Evolutionary conservation across 805 yeast species (phyloP).

Genomic region (Cyberlindnera meyerae): DNA sequence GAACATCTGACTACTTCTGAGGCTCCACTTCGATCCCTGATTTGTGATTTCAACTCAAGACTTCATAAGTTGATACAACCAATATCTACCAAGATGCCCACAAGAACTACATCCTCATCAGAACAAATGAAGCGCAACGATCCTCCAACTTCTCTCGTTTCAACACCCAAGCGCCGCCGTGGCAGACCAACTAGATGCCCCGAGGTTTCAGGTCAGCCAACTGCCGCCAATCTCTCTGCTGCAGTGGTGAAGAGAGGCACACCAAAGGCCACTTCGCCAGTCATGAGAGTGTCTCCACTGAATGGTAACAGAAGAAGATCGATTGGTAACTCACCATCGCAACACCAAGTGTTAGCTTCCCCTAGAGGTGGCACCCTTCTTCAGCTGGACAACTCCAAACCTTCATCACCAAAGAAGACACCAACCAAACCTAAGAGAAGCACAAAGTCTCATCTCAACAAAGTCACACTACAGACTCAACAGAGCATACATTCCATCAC

Average conservation of each 20-base stretch:
- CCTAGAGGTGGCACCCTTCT: conserved; percentile 26
- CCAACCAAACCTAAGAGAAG: conserved; percentile 5
- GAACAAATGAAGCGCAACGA: background rate
- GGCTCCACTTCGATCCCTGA: too few species aligned
- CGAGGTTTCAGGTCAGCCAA: conserved; percentile 6
- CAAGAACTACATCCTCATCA: background rate
- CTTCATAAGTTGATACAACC: too few species aligned
- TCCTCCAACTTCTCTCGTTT: conserved; percentile 8
- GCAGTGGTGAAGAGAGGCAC: conserved; percentile 27
- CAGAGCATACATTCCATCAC: conserved; percentile 21
- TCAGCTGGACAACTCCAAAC: conserved; percentile 10
- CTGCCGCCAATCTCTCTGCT: conserved; percentile 26
- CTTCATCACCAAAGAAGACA: conserved; percentile 1
- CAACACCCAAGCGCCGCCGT: conserved; percentile 27
- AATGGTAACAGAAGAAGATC: background rate
- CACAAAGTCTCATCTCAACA: conserved; percentile 7
- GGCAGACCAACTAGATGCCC: conserved; percentile 26
- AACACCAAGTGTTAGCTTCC: conserved; percentile 12
- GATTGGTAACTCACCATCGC: conserved; percentile 16
- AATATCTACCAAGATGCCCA: too few species aligned
- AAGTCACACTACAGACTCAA: conserved; percentile 17
- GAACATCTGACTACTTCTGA: too few species aligned
- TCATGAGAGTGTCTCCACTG: conserved; percentile 27
- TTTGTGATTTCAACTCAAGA: too few species aligned
- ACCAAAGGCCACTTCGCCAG: conserved; percentile 24